Evolutionary conservation across 2,329 filamentous ascomycete species (phyloP), one percentile per base, ranked within the genome.

Genomic region (Emergomyces pasteurianus): DNA sequence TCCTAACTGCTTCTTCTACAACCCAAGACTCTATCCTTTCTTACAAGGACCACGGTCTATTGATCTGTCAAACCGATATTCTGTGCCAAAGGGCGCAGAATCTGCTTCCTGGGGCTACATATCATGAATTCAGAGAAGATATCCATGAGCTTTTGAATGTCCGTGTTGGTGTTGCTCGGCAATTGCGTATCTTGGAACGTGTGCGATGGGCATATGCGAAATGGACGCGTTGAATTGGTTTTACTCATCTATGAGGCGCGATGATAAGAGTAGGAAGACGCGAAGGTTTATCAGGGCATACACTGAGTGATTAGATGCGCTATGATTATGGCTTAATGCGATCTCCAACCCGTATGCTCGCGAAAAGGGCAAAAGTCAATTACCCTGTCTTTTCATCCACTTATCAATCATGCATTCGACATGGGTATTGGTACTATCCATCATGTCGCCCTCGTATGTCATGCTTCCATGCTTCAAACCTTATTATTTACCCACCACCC

Each of bases 131-230:
- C 69, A 75, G 91, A 60, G 89, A 95, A 72, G 94, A 99, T 71
- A 78, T 96, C 40, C 85, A 88, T 62, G 92, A 96, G 68, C 78
- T 99, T 56, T 85, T 90, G 23, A 91, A 96, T 70, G 85, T 92
- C 65, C 77, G 83, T 55, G 87, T 85, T 67, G 90, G 90, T 2
- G 82, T 95, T 58, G 83, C 86, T 68, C 82, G 86, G 67, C 92
- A 97, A 77, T 81, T 86, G 62, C 86, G 84, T 71, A 88, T 92
- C 50, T 77, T 96, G 59, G 85, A 92, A 67, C 82, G 94, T 62
- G 90, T 97, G 66, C 82, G 89, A 64, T 97, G 94, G 92, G 88
- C 88, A 3, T 97, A 96, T 78, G 84, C 84, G 1, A 86, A 86
- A 71, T 96, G 88, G 87, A 71, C 89, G 58, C 49, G 55, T 36